These are phyloP conservation scores for Umbilicaria muhlenbergii DNA, from an alignment of 495 filamentous ascomycete species.

Conservation along the genomic window DNA sequence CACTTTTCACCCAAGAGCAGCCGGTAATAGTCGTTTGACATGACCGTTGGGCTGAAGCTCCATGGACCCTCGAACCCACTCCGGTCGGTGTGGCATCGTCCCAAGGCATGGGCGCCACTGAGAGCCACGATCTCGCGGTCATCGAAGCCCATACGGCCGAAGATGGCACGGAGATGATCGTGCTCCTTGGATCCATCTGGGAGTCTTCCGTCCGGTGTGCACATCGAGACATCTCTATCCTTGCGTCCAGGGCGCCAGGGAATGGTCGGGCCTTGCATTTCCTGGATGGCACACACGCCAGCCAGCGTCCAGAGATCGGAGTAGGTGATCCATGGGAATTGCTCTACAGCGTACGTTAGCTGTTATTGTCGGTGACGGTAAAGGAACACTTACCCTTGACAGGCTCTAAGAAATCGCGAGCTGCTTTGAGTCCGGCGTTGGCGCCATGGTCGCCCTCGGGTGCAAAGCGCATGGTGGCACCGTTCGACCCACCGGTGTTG, in stretches of 20 bases:
- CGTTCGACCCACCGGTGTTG: conserved; percentile 84
- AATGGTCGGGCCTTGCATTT: conserved; percentile 79
- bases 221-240: conserved; percentile 70
- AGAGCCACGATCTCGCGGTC: conserved; percentile 94
- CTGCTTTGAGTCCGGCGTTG: conserved; percentile 78
- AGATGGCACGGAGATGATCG: conserved; percentile 79
- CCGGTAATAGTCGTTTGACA: conserved; percentile 90
- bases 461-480: conserved; percentile 93
- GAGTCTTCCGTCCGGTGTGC: conserved; percentile 91
- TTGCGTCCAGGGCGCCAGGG: conserved; percentile 80
- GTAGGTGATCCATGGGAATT: conserved; percentile 93
- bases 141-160: conserved; percentile 95
- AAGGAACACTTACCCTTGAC: conserved; percentile 48
- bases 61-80: conserved; percentile 85
- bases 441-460: conserved; percentile 88
- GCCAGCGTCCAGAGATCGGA: conserved; percentile 92
- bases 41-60: conserved; percentile 87
- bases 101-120: conserved; percentile 78
- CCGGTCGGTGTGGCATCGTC: conserved; percentile 81
- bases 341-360: conserved; percentile 32
- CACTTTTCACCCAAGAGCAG: conserved; percentile 86
- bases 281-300: conserved; percentile 78
- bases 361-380: not conserved
- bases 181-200: conserved; percentile 73
- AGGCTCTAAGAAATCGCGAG: conserved; percentile 84